These are phyloP conservation scores for Cenchrus fungigraminus DNA, from an alignment of 176 grass and related monocot genomes.

Conservation along the genomic window DNA sequence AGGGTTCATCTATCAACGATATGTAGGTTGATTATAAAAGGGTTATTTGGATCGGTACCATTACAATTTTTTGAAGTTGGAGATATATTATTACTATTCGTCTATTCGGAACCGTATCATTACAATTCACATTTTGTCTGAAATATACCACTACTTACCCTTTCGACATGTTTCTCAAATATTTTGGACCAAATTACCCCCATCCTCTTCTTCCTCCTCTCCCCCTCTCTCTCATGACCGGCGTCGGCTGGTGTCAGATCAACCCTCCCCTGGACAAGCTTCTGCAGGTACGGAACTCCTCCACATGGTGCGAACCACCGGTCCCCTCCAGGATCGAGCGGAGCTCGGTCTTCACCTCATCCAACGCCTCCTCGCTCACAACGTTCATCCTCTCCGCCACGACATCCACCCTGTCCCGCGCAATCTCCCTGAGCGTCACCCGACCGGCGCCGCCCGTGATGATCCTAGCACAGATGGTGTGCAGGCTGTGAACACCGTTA, in stretches of 20 bases:
- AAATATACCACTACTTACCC: too few relatives aligned
- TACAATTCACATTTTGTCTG: too few relatives aligned
- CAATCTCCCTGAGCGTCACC: constrained; percentile 74
- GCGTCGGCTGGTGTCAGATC: constrained; percentile 46
- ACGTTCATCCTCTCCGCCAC: constrained; percentile 66
- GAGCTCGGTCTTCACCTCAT: constrained; percentile 66
- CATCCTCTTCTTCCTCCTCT: too few relatives aligned
- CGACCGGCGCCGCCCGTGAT: constrained; percentile 24
- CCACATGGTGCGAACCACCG: constrained; percentile 56
- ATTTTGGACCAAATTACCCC: too few relatives aligned
- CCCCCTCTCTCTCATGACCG: too few relatives aligned
- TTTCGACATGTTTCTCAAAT: too few relatives aligned
- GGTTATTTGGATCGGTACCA: too few relatives aligned
- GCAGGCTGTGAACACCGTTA: constrained; percentile 31
- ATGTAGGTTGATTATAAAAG: too few relatives aligned
- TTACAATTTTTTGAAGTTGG: too few relatives aligned
- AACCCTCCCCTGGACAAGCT: constrained; percentile 65
- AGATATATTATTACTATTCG: too few relatives aligned
- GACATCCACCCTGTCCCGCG: constrained; percentile 52
- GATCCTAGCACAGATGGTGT: constrained; percentile 37
- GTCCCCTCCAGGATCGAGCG: constrained; percentile 66
- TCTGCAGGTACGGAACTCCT: constrained; percentile 78
- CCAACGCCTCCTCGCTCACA: constrained; percentile 67
- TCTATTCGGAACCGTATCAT: too few relatives aligned
- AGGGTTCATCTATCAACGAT: too few relatives aligned